phyloP scores from a whole-genome alignment of 1,284 basidiomycete species.

The Ceratobasidium theobromae region DNA sequence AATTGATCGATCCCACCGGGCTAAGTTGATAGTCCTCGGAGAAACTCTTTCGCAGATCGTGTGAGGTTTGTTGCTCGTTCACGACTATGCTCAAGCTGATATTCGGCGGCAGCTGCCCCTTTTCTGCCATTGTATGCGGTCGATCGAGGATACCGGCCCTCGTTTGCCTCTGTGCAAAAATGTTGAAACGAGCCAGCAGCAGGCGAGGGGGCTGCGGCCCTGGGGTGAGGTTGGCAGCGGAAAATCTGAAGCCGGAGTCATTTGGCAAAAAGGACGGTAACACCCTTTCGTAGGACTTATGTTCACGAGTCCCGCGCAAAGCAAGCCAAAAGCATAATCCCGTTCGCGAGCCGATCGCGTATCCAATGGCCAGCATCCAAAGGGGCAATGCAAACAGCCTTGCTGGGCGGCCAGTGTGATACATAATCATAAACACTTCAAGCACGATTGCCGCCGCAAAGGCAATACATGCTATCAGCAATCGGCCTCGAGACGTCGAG shows the following conservation, averaged over 20 bases:
- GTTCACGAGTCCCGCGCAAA: conserved; percentile 33
- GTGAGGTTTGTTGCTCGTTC: background rate
- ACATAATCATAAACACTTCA: conserved; percentile 31
- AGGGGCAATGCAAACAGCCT: conserved; percentile 31
- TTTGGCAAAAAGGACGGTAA: background rate
- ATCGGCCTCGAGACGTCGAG: conserved; percentile 29
- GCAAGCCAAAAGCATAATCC: conserved; percentile 34
- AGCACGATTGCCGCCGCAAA: conserved; percentile 29
- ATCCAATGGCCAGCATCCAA: conserved; percentile 33
- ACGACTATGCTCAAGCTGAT: background rate
- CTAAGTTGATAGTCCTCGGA: background rate
- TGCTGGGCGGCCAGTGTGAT: conserved; percentile 16
- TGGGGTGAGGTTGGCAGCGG: background rate
- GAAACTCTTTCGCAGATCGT: background rate
- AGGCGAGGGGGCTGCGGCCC: background rate
- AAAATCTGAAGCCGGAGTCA: background rate
- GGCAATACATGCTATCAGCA: conserved; percentile 29
- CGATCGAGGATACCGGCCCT: background rate
- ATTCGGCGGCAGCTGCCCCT: conserved; percentile 4
- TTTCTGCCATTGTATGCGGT: conserved; percentile 11
- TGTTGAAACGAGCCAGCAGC: background rate
- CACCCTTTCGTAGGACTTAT: conserved; percentile 22
- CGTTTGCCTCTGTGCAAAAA: background rate
- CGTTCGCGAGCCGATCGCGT: conserved; percentile 33
- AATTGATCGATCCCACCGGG: background rate